A percentile compares a stretch with the other conserved stretches of the same genome.
phyloP scores from a whole-genome alignment of 202 grass and related monocot genomes.

The Panicum virgatum region DNA sequence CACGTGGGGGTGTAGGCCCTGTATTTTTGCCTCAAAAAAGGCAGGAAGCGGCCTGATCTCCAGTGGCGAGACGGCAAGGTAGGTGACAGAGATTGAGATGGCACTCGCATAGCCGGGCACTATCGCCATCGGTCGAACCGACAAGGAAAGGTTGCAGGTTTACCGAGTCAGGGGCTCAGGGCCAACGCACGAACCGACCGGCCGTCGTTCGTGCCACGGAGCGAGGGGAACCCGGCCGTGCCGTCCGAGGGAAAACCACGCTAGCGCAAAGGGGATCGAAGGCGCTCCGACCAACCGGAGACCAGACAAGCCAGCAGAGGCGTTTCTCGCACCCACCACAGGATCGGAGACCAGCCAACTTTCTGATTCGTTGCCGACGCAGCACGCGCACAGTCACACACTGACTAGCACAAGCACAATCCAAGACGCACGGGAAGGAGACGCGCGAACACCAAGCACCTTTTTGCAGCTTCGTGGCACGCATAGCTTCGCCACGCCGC shows the following conservation, averaged over 20 bases:
- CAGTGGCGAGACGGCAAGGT: conserved; percentile 8
- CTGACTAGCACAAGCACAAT: conserved; percentile 25
- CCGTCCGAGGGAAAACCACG: not conserved
- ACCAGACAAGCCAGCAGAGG: not conserved
- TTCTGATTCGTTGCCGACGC: conserved; percentile 10
- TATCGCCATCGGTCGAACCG: conserved; percentile 37
- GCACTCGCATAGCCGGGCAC: conserved; percentile 5
- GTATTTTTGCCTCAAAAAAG: not conserved
- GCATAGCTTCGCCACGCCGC: conserved; percentile 15
- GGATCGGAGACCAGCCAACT: not conserved
- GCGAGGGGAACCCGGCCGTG: not conserved
- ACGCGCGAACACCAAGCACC: conserved; percentile 11
- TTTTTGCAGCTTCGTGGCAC: conserved; percentile 5
- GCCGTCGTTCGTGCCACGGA: conserved; percentile 9
- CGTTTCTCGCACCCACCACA: conserved; percentile 9
- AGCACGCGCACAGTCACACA: conserved; percentile 11
- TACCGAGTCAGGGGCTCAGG: conserved; percentile 45
- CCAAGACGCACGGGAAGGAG: conserved; percentile 20
- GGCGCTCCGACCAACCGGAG: not conserved
- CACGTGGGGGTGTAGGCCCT: not conserved
- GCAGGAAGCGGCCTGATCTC: conserved; percentile 1
- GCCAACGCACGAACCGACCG: not conserved
- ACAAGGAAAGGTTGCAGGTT: conserved; percentile 37
- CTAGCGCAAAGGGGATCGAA: not conserved
- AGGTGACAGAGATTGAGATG: not conserved